A percentile compares a stretch with the other conserved stretches of the same genome.
Evolutionary conservation across 805 yeast genomes (phyloP).

Genomic region (Brettanomyces nanus): DNA sequence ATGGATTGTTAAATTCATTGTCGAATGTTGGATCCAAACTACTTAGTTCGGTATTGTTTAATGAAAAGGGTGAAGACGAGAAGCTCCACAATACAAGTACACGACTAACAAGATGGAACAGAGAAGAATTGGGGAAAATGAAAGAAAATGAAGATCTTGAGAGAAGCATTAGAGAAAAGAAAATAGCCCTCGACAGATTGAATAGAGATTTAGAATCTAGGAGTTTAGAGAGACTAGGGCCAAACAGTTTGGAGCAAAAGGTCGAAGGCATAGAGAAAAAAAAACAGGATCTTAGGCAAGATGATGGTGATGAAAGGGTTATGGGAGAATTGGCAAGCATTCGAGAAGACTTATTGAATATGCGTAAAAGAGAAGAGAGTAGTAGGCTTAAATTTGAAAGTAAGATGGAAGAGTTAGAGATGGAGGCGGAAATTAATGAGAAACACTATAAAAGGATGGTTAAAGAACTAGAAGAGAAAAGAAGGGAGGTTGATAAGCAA

Average conservation of each 20-base stretch:
- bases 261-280: conserved; percentile 4
- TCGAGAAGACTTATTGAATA: conserved; percentile 15
- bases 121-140: conserved; percentile 5
- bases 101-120: conserved; percentile 5
- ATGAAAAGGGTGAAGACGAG: conserved; percentile 13
- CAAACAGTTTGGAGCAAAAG: conserved; percentile 4
- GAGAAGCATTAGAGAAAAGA: conserved; percentile 4
- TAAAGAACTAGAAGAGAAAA: conserved; percentile 18
- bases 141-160: conserved; percentile 5
- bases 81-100: not conserved
- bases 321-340: conserved; percentile 13
- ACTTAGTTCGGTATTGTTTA: conserved; percentile 22
- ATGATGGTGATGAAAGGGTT: conserved; percentile 10
- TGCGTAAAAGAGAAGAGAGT: conserved; percentile 29
- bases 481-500: conserved; percentile 20
- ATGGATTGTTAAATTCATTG: conserved; percentile 18
- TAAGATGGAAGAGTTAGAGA: conserved; percentile 55
- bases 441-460: conserved; percentile 19
- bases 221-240: not conserved
- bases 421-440: conserved; percentile 30
- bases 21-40: conserved; percentile 22
- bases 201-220: conserved; percentile 7
- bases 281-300: conserved; percentile 10
- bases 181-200: conserved; percentile 6
- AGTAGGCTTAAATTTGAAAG: conserved; percentile 60